phyloP scores from a whole-genome alignment of 345 rosid species.

The Citrus sp. region DNA sequence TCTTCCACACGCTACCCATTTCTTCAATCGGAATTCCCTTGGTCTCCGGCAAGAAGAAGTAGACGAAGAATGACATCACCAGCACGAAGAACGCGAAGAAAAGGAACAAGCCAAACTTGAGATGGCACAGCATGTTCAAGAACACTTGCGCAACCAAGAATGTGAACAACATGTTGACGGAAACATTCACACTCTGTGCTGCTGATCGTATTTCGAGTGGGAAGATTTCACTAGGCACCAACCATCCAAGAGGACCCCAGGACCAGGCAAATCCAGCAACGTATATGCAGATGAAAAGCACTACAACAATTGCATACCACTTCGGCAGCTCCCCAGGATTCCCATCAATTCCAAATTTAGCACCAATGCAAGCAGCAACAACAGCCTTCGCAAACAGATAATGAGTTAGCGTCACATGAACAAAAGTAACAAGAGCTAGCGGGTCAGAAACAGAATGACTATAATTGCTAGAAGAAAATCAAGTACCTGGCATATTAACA shows the following conservation, averaged over 20 bases:
- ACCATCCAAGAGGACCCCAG: conserved; percentile 96
- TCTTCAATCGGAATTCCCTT: conserved; percentile 73
- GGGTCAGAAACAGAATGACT: not conserved
- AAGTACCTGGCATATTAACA: conserved; percentile 81
- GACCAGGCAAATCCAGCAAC: conserved; percentile 93
- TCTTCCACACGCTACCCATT: conserved; percentile 58
- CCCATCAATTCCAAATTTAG: conserved; percentile 73
- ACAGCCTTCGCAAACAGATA: conserved; percentile 23
- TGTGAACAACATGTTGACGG: conserved; percentile 89
- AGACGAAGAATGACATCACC: conserved; percentile 51
- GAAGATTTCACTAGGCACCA: conserved; percentile 91
- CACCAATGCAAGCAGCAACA: conserved; percentile 73
- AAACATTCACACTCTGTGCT: conserved; percentile 84
- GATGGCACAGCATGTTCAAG: conserved; percentile 71
- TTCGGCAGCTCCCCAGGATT: conserved; percentile 60
- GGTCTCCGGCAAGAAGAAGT: conserved; percentile 66
- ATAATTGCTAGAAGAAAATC: not conserved
- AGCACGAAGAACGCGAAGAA: conserved; percentile 65
- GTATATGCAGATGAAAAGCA: conserved; percentile 77
- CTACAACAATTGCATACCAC: conserved; percentile 85
- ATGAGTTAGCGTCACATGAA: not conserved
- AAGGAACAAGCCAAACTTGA: conserved; percentile 71
- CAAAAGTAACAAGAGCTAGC: not conserved
- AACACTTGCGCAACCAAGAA: conserved; percentile 73
- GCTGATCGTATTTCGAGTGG: conserved; percentile 88